Base-by-base conservation (phyloP, 2,329 filamentous ascomycete genomes). In the Nothophaeocryptopus gaeumannii region DNA sequence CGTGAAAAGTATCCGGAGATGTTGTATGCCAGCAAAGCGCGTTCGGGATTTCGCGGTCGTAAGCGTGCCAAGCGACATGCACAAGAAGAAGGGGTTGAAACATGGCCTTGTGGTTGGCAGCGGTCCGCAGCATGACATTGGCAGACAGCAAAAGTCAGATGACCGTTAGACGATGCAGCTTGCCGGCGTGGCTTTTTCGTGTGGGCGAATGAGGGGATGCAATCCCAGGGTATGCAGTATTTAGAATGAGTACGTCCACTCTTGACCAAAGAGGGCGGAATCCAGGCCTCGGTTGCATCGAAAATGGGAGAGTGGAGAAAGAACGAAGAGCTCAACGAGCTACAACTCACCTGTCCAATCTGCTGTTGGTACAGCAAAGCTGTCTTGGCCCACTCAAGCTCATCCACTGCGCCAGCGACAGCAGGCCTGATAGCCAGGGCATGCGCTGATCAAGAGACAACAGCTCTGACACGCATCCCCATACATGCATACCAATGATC, bases 271-370 rank as follows among this genome's bases (percentile, higher is more conserved):
- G 32, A 29, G 40, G 26, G 38, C 16, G 16, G 26, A 14, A 26
- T 45, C 39, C 33, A 34, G 26, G 32, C 39, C 34, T 46, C 40
- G 47, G 38, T 40, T 26, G 36, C 16, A 49, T 47, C 47, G 44
- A 48, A 36, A 44, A 47, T 45, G 53, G 42, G 47, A 59, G 53
- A 55, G 50, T 58, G 65, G 61, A 64, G 57, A 48, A 53, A 53
- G 42, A 52, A 58, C 53, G 33, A 36, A 38, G 20, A 29, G 42
- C 14, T 45, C 16, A 26, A 26, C 20, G 20, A 14, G 36, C 35
- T 33, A 45, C 36, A 61, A 79, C 89, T 85, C 83, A 97, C 92
- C 89, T 95, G 76, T 97, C 92, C 71, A 96, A 75, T 69, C 84
- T 78, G 57, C 89, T 85, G 69, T 95, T 80, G 26, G 86, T 81